Evolutionary conservation across 1,284 basidiomycete genomes (phyloP).

Genomic region (Ceratobasidium sp.): DNA sequence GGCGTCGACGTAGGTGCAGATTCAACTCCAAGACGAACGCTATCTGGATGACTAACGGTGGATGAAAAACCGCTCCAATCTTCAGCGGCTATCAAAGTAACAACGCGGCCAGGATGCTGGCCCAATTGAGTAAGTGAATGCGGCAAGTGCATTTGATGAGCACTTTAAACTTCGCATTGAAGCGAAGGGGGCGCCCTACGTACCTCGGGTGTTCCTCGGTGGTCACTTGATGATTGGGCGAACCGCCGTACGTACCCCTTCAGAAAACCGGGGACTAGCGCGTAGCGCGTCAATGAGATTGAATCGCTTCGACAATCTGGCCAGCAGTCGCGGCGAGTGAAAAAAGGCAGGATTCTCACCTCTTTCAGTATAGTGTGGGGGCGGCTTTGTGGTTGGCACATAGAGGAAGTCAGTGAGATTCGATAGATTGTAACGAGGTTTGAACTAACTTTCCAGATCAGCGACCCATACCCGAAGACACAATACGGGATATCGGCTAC

Average conservation of each 20-base stretch:
- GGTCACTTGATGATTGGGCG: slow-evolving; percentile 88
- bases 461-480: slow-evolving; percentile 84
- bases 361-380: slow-evolving; percentile 31
- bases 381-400: slow-evolving; percentile 33
- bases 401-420: slow-evolving; percentile 35
- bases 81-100: slow-evolving; percentile 85
- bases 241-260: slow-evolving; percentile 89
- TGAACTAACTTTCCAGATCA: slow-evolving; percentile 78
- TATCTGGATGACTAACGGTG: slow-evolving; percentile 62
- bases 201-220: slow-evolving; percentile 84
- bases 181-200: slow-evolving; percentile 38
- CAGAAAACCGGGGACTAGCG: slow-evolving; percentile 78
- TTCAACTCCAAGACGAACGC: slow-evolving; percentile 29
- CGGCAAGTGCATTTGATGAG: slow-evolving; percentile 22
- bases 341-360: slow-evolving; percentile 18
- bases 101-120: slow-evolving; percentile 85
- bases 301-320: slow-evolving; percentile 29
- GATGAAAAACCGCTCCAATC: slow-evolving; percentile 82
- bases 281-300: slow-evolving; percentile 19
- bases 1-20: slow-evolving; percentile 17
- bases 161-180: slow-evolving; percentile 39
- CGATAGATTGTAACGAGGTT: slow-evolving; percentile 42
- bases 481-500: slow-evolving; percentile 60
- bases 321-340: slow-evolving; percentile 11
- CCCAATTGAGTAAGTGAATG: slow-evolving; percentile 20